Conservation (phyloP, 352 stramenopile species). For the Phytophthora idaei region DNA sequence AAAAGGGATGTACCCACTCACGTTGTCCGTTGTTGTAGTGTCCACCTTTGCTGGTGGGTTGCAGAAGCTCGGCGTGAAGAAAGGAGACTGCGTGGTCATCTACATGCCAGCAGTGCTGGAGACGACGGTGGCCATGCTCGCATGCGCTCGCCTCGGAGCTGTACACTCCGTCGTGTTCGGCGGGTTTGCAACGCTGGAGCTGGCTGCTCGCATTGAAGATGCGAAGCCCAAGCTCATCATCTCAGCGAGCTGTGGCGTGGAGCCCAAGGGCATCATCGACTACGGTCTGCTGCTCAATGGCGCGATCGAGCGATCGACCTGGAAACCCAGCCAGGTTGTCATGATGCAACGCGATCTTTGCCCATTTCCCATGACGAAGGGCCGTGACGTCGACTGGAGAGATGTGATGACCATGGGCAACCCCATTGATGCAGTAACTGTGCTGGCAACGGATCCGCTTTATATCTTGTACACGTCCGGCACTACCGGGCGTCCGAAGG, state of each 20-base stretch:
- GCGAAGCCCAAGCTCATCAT: slow-evolving; percentile 82
- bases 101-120: slow-evolving; percentile 98
- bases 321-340: slow-evolving; percentile 65
- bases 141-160: slow-evolving; percentile 95
- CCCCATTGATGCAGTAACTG: slow-evolving; percentile 48
- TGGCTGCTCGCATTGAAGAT: slow-evolving; percentile 87
- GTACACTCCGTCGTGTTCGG: slow-evolving; percentile 94
- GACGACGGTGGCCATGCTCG: slow-evolving; percentile 96
- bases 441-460: slow-evolving; percentile 66
- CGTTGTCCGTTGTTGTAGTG: slow-evolving; percentile 38
- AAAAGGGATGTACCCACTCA: neutral
- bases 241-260: slow-evolving; percentile 69
- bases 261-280: slow-evolving; percentile 74
- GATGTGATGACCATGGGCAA: slow-evolving; percentile 48
- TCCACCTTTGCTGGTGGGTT: slow-evolving; percentile 66
- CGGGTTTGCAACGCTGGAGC: slow-evolving; percentile 85
- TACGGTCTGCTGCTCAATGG: slow-evolving; percentile 81
- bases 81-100: slow-evolving; percentile 94
- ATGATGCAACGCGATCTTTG: slow-evolving; percentile 77
- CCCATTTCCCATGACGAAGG: slow-evolving; percentile 46
- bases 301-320: slow-evolving; percentile 63
- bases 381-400: slow-evolving; percentile 60
- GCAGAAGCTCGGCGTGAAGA: slow-evolving; percentile 55
- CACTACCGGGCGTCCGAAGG: slow-evolving; percentile 77
- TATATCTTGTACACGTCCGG: slow-evolving; percentile 87